Conservation (phyloP, 768 basidiomycete species). For the Boletus vermiculosoides region DNA sequence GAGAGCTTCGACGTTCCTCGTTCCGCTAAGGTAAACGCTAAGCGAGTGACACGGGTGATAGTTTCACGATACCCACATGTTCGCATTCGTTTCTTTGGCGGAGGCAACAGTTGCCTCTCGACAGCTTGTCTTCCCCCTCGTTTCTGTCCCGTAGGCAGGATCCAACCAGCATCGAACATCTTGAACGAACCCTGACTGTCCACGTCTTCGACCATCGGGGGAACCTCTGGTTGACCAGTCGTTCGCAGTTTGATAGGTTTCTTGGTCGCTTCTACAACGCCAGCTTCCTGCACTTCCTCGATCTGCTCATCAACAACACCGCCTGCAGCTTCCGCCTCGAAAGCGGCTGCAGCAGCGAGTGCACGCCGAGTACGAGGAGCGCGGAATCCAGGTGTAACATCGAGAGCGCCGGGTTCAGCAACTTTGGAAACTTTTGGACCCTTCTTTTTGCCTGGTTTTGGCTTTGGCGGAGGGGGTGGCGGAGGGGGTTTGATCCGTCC, state of each 20-base stretch:
- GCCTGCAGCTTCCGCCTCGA: slow-evolving; percentile 40
- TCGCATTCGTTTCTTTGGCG: slow-evolving; percentile 56
- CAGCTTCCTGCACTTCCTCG: slow-evolving; percentile 3
- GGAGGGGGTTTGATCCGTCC: slow-evolving; percentile 60
- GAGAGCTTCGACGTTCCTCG: slow-evolving; percentile 45
- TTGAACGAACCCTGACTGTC: slow-evolving; percentile 72
- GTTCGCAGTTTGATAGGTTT: slow-evolving; percentile 26
- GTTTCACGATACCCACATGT: slow-evolving; percentile 34
- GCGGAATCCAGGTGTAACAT: slow-evolving; percentile 45
- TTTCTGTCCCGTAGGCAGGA: slow-evolving; percentile 71
- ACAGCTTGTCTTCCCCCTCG: slow-evolving; percentile 55
- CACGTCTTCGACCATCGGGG: slow-evolving; percentile 67
- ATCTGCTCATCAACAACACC: slow-evolving; percentile 13
- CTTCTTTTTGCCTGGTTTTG: slow-evolving; percentile 44
- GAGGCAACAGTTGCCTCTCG: slow-evolving; percentile 45
- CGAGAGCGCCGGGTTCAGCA: slow-evolving; percentile 29
- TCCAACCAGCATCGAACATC: slow-evolving; percentile 87
- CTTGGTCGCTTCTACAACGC: slow-evolving; percentile 23
- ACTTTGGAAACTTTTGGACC: slow-evolving; percentile 21
- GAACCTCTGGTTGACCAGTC: slow-evolving; percentile 37
- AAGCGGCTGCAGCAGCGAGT: slow-evolving; percentile 41
- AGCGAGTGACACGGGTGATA: neutral
- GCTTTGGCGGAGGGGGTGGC: slow-evolving; percentile 49
- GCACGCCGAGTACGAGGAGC: slow-evolving; percentile 51
- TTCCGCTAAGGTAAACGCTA: slow-evolving; percentile 20